Conservation (phyloP, 345 rosid genomes). For the Eutrema heterophyllum region DNA sequence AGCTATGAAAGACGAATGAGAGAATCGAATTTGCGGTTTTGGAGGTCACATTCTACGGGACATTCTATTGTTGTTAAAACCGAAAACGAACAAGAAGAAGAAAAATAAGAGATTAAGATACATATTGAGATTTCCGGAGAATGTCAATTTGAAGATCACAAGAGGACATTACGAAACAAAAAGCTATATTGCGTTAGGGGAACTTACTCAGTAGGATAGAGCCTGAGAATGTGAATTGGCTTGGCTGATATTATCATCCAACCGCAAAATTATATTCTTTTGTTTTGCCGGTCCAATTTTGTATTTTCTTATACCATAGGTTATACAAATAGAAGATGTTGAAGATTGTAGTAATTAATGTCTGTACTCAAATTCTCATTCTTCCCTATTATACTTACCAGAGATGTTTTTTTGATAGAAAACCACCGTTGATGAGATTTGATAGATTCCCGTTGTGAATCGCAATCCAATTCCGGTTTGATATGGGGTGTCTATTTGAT, state of each 20-base stretch:
- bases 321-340: background rate
- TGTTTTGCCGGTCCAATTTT: background rate
- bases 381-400: background rate
- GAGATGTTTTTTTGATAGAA: background rate
- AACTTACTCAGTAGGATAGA: constrained; percentile 28
- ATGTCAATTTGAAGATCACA: constrained; percentile 42
- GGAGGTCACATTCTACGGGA: constrained; percentile 75
- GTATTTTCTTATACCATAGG: background rate
- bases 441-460: too few relatives aligned
- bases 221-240: background rate
- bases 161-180: constrained; percentile 35
- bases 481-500: background rate
- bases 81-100: constrained; percentile 17
- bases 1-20: constrained; percentile 26
- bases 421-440: background rate
- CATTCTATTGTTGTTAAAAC: constrained; percentile 45
- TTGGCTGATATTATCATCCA: background rate
- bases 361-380: background rate
- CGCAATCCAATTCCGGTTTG: background rate
- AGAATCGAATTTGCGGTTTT: constrained; percentile 31
- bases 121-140: constrained; percentile 27
- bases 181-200: constrained; percentile 55
- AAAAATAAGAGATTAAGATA: constrained; percentile 25
- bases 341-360: background rate
- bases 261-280: too few relatives aligned